phyloP scores from a whole-genome alignment of 1,284 basidiomycete species.

The Pholiota adiposa region DNA sequence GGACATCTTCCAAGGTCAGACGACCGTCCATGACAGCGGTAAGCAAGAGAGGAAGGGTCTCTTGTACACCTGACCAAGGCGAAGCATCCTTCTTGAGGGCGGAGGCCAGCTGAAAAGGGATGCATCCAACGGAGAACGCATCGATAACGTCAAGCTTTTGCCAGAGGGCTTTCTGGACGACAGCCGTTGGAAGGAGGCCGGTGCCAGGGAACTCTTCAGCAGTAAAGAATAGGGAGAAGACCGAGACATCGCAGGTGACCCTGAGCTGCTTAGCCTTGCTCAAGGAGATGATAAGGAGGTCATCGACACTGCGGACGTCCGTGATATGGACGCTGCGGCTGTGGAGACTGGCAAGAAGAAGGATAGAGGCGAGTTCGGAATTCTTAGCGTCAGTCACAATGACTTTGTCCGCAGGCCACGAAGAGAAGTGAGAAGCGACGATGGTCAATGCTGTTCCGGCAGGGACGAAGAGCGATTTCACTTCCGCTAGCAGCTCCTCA shows the following conservation, averaged over 20 bases:
- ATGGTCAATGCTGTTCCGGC: conserved; percentile 59
- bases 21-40: conserved; percentile 84
- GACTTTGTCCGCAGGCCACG: conserved; percentile 91
- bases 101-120: conserved; percentile 80
- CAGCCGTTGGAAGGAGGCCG: conserved; percentile 71
- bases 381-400: conserved; percentile 95
- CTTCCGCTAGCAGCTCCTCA: conserved; percentile 79
- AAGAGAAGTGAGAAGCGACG: conserved; percentile 87
- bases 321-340: conserved; percentile 91
- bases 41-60: conserved; percentile 88
- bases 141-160: conserved; percentile 86
- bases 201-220: conserved; percentile 75
- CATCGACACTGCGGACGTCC: conserved; percentile 89
- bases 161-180: conserved; percentile 91
- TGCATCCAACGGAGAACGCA: conserved; percentile 87
- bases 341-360: conserved; percentile 93
- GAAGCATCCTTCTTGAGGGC: conserved; percentile 72
- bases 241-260: conserved; percentile 95
- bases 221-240: conserved; percentile 93
- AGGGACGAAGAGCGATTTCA: conserved; percentile 86
- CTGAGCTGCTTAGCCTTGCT: conserved; percentile 94
- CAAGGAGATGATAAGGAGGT: conserved; percentile 89
- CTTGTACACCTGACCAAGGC: conserved; percentile 83
- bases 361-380: conserved; percentile 91
- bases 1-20: conserved; percentile 86